Evolutionary conservation across 1,284 basidiomycete species (phyloP).

Genomic region (Peniophora sp.): DNA sequence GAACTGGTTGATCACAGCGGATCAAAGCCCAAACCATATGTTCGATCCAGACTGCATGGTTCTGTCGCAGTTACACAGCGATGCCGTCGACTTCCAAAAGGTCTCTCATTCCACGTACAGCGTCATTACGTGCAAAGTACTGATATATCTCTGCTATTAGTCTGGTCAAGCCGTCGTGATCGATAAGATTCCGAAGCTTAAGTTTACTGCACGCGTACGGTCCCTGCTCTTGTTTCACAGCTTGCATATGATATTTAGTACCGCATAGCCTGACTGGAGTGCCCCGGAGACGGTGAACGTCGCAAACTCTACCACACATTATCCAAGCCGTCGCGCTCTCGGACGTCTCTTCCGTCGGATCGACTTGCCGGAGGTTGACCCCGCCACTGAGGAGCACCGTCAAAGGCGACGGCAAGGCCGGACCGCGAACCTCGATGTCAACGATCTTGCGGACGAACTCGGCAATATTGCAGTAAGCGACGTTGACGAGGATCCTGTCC

Average conservation of each 20-base stretch:
- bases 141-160: conserved; percentile 15
- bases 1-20: conserved; percentile 61
- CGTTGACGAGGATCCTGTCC: conserved; percentile 12
- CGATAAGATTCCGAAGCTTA: conserved; percentile 36
- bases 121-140: too few relatives aligned
- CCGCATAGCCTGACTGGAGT: conserved; percentile 50
- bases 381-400: conserved; percentile 10
- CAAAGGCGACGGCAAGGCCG: conserved; percentile 14
- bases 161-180: conserved; percentile 50
- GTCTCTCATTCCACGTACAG: not conserved
- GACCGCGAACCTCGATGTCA: conserved; percentile 9
- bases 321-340: conserved; percentile 43
- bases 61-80: conserved; percentile 60
- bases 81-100: conserved; percentile 62
- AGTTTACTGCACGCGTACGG: conserved; percentile 9
- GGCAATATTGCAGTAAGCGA: conserved; percentile 15
- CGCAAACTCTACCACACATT: conserved; percentile 29
- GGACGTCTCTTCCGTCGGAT: conserved; percentile 51
- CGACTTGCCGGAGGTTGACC: conserved; percentile 35
- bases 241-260: not conserved
- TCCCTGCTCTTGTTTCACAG: not conserved
- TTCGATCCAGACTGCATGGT: conserved; percentile 51
- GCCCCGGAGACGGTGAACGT: conserved; percentile 47
- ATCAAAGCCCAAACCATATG: conserved; percentile 48
- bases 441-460: conserved; percentile 17